Evolutionary conservation across 148 eudicot genomes (phyloP).

Genomic region (Selenicereus undatus): DNA sequence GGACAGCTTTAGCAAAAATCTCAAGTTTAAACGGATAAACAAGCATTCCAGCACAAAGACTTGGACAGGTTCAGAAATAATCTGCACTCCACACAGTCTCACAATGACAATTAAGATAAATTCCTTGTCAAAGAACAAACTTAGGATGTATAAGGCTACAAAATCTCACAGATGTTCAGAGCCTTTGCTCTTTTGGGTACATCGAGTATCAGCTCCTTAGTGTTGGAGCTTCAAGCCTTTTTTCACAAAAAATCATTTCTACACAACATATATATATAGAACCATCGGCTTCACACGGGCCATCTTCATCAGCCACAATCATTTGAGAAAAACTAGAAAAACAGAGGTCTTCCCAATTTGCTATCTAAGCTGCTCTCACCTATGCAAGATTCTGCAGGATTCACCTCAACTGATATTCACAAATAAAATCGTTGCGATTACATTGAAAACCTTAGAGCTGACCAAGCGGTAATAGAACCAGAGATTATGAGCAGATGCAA

Average conservation of each 20-base stretch:
- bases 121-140: background rate
- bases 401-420: background rate
- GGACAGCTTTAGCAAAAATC: no score
- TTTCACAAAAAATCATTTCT: background rate
- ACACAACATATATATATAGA: constrained; percentile 1
- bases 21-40: no score
- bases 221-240: background rate
- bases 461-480: constrained; percentile 13
- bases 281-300: background rate
- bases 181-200: background rate
- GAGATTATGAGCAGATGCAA: background rate
- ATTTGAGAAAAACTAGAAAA: background rate
- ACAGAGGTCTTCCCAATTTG: constrained; percentile 8
- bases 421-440: background rate
- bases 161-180: background rate
- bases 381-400: constrained; percentile 5
- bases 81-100: background rate
- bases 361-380: constrained; percentile 8
- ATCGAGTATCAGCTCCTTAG: background rate
- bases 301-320: background rate
- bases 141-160: background rate
- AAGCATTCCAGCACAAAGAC: no score
- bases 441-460: constrained; percentile 9
- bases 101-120: background rate
- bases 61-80: no score